These are phyloP conservation scores for Adiantum capillusveneris DNA, from an alignment of 75 land plant species.

Conservation along the genomic window DNA sequence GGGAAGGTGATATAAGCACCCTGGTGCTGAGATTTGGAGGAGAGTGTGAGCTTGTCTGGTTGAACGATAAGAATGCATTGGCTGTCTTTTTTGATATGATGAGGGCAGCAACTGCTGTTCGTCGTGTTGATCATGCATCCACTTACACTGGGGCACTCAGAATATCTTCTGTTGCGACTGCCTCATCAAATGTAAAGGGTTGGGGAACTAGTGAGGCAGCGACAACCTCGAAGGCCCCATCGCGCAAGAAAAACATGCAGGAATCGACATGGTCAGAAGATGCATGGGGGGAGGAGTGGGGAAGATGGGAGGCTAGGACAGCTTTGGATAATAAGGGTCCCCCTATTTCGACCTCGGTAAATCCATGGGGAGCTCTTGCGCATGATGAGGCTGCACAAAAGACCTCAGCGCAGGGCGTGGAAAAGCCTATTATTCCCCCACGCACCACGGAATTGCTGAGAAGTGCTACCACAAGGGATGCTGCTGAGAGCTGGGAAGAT, in stretches of 20 bases:
- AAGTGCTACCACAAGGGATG: too few relatives aligned
- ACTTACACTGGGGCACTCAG: conserved; percentile 69
- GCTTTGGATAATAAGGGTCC: conserved; percentile 43
- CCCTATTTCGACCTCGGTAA: conserved; percentile 37
- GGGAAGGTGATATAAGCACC: conserved; percentile 88
- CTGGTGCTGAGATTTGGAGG: conserved; percentile 93
- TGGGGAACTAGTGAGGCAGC: conserved; percentile 38
- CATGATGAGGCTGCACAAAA: conserved; percentile 7
- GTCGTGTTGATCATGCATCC: conserved; percentile 86
- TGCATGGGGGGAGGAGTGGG: conserved; percentile 56
- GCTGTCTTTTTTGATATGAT: conserved; percentile 83
- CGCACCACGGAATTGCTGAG: background rate
- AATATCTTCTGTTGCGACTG: conserved; percentile 17
- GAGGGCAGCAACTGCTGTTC: conserved; percentile 92
- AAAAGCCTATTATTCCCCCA: background rate
- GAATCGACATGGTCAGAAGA: conserved; percentile 50
- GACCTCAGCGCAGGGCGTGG: background rate
- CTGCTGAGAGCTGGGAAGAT: conserved; percentile 3
- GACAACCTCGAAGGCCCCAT: conserved; percentile 14
- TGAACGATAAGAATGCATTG: conserved; percentile 96
- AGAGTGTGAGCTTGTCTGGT: conserved; percentile 94
- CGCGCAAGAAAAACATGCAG: conserved; percentile 44
- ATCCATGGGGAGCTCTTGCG: conserved; percentile 65
- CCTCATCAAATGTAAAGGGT: conserved; percentile 19
- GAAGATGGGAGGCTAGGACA: conserved; percentile 11